phyloP scores from a whole-genome alignment of 176 grass and related monocot species.

The Neostapfia colusana region DNA sequence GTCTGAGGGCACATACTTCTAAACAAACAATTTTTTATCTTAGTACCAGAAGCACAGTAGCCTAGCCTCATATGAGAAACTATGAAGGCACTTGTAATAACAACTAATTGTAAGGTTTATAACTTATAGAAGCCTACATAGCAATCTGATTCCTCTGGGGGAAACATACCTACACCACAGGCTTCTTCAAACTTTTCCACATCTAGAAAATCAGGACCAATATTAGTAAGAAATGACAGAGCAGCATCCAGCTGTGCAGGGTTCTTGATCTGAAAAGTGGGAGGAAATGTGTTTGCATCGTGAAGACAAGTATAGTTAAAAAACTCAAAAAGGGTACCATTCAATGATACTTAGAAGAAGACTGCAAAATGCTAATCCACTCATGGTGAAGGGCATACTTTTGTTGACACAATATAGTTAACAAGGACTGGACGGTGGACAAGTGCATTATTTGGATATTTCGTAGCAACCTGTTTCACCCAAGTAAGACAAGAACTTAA shows the following conservation, averaged over 20 bases:
- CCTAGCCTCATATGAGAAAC: neutral
- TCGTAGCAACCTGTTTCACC: constrained; percentile 76
- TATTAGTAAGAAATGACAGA: constrained; percentile 62
- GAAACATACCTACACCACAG: constrained; percentile 80
- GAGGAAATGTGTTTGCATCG: neutral
- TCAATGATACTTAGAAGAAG: neutral
- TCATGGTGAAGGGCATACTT: constrained; percentile 39
- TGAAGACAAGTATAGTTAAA: constrained; percentile 18
- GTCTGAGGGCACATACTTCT: neutral
- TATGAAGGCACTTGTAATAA: neutral
- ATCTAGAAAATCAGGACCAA: constrained; percentile 71
- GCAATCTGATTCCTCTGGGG: neutral
- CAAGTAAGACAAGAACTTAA: constrained; percentile 23
- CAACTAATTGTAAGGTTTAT: neutral
- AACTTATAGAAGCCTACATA: constrained; percentile 24
- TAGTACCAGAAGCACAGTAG: neutral
- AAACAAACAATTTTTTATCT: neutral
- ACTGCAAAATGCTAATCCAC: constrained; percentile 9
- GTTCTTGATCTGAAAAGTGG: constrained; percentile 76
- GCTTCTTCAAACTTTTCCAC: constrained; percentile 76
- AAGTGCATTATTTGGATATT: constrained; percentile 81
- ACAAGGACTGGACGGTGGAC: constrained; percentile 77
- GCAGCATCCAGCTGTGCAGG: constrained; percentile 84
- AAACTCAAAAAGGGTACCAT: neutral
- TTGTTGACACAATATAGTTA: constrained; percentile 60